phyloP scores from a whole-genome alignment of 2,329 filamentous ascomycete species.

The Exutisphaerella laricina region DNA sequence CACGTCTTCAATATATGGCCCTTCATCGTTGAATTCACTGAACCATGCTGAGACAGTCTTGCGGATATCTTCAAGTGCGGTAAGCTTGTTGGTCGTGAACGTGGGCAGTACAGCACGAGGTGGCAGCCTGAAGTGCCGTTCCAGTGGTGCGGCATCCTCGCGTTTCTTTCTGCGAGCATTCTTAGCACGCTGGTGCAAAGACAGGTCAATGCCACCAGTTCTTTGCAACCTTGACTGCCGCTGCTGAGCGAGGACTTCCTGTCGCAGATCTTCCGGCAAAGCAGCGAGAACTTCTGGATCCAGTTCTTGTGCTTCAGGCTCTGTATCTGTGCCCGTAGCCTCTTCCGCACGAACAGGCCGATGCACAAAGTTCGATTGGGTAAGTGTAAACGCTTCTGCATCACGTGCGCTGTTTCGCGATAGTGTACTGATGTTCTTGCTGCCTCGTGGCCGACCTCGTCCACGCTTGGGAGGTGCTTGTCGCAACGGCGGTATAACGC shows the following conservation, averaged over 20 bases:
- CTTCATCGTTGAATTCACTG: conserved; percentile 61
- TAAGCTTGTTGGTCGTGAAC: conserved; percentile 57
- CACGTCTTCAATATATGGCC: conserved; percentile 75
- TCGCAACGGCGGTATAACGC: conserved; percentile 44
- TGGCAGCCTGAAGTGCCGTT: conserved; percentile 43
- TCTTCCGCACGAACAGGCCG: conserved; percentile 11
- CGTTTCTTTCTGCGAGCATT: conserved; percentile 18
- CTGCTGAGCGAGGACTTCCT: conserved; percentile 73
- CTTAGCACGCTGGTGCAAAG: conserved; percentile 26
- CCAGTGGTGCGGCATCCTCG: conserved; percentile 25
- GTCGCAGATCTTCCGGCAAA: conserved; percentile 72
- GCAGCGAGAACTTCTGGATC: conserved; percentile 73
- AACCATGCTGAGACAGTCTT: conserved; percentile 74
- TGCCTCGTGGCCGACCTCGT: conserved; percentile 38
- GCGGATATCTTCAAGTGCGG: conserved; percentile 58
- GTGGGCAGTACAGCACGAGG: conserved; percentile 51
- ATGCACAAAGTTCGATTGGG: conserved; percentile 68
- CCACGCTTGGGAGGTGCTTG: conserved; percentile 65
- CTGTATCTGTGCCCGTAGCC: conserved; percentile 24
- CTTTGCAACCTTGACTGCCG: conserved; percentile 56
- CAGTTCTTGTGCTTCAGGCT: conserved; percentile 46
- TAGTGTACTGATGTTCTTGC: conserved; percentile 22
- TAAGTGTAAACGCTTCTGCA: conserved; percentile 54
- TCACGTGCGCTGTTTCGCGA: conserved; percentile 43
- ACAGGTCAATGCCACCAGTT: conserved; percentile 34